These are phyloP conservation scores for Sclerotinia nivalis DNA, from an alignment of 2,329 filamentous ascomycete species.

Conservation along the genomic window DNA sequence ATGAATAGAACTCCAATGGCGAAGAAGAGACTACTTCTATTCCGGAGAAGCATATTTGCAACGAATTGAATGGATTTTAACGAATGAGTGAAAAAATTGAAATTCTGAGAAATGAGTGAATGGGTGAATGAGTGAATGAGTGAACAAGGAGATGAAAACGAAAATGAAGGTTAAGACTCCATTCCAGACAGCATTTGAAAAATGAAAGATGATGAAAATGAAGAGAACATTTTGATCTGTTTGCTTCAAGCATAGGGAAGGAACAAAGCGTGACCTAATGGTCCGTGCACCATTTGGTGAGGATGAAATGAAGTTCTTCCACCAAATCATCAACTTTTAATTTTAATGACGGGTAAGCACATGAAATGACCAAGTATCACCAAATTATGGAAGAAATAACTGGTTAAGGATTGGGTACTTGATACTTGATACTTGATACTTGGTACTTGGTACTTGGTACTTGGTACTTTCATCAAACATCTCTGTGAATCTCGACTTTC, in stretches of 20 bases:
- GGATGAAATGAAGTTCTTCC: neutral
- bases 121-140: neutral
- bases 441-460: too few species aligned
- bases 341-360: neutral
- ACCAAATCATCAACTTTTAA: neutral
- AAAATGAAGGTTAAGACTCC: neutral
- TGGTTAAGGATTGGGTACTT: neutral
- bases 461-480: neutral
- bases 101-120: neutral
- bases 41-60: constrained; percentile 13
- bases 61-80: neutral
- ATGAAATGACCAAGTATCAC: neutral
- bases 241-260: neutral
- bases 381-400: neutral
- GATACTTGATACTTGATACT: too few species aligned
- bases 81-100: neutral
- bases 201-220: neutral
- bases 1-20: neutral
- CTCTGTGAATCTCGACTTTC: neutral
- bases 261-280: neutral
- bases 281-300: neutral
- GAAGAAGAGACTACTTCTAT: constrained; percentile 18
- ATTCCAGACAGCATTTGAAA: neutral
- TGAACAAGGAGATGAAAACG: neutral
- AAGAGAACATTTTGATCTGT: neutral